Evolutionary conservation across 805 yeast genomes (phyloP).

Genomic region (Candida tibetensis): DNA sequence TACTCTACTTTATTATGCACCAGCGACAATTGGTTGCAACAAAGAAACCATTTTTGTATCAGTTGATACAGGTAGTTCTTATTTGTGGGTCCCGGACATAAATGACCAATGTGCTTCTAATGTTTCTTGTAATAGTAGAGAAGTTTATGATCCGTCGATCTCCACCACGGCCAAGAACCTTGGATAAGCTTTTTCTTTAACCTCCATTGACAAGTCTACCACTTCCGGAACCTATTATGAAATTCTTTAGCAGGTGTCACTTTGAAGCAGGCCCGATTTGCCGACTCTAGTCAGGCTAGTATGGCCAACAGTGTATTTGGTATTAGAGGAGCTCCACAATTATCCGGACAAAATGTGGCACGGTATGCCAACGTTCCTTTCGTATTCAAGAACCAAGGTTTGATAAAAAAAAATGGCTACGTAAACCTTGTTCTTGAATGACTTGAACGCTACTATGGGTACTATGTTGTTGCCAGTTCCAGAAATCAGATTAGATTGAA

Average conservation of each 20-base stretch:
- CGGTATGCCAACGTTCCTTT: constrained; percentile 11
- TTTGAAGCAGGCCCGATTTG: constrained; percentile 7
- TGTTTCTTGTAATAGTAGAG: too few relatives aligned
- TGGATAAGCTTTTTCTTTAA: too few relatives aligned
- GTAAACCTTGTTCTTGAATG: constrained; percentile 16
- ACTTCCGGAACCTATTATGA: too few relatives aligned
- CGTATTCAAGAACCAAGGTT: constrained; percentile 9
- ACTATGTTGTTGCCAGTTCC: too few relatives aligned
- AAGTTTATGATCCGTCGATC: too few relatives aligned
- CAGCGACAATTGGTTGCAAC: too few relatives aligned
- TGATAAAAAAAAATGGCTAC: constrained; percentile 9
- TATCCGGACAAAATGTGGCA: background rate
- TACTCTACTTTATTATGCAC: too few relatives aligned
- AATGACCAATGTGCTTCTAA: background rate
- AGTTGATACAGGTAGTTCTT: constrained; percentile 6
- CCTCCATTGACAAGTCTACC: too few relatives aligned
- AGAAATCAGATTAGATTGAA: too few relatives aligned
- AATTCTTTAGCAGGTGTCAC: constrained; percentile 6
- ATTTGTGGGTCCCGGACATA: background rate
- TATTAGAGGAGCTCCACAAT: constrained; percentile 3
- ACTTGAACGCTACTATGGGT: constrained; percentile 8
- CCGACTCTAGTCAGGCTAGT: constrained; percentile 3
- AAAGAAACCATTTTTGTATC: constrained; percentile 5
- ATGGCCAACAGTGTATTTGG: constrained; percentile 7
- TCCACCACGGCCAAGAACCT: too few relatives aligned